Evolutionary conservation across 257 asterid species (phyloP).

Genomic region (Scutellaria baicalensis): DNA sequence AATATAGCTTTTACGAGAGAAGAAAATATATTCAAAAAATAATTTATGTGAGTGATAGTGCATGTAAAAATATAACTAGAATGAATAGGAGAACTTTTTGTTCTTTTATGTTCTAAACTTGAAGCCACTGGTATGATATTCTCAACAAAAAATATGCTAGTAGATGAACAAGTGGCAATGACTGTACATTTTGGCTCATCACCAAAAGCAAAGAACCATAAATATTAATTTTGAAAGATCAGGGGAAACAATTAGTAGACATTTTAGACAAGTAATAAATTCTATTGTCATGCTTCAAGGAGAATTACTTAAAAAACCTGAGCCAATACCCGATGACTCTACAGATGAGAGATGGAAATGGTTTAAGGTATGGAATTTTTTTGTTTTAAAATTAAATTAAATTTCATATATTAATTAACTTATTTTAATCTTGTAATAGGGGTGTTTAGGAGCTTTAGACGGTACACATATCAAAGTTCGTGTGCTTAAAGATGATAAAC

Average conservation of each 20-base stretch:
- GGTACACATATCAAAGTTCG: constrained; percentile 6
- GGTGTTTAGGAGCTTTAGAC: constrained; percentile 9
- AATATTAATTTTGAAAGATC: not conserved
- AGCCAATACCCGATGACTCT: not conserved
- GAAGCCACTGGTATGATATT: no score
- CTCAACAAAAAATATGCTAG: not conserved
- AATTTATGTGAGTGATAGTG: no score
- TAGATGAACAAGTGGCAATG: not conserved
- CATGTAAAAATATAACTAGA: no score
- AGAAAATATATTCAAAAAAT: no score
- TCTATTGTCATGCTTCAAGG: not conserved
- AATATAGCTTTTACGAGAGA: no score
- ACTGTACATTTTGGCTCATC: not conserved
- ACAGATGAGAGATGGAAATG: not conserved
- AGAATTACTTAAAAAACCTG: not conserved
- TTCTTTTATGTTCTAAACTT: no score
- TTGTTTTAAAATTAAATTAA: not conserved
- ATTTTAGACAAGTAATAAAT: not conserved
- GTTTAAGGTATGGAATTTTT: not conserved
- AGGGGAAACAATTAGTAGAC: not conserved
- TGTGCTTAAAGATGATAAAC: not conserved
- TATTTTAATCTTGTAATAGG: not conserved
- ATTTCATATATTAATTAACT: not conserved
- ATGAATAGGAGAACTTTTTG: no score
- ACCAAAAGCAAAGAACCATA: not conserved